A percentile compares a stretch with the other conserved stretches of the same genome.
Conservation (phyloP, 2,329 filamentous ascomycete genomes). For the Cordyceps sp. region DNA sequence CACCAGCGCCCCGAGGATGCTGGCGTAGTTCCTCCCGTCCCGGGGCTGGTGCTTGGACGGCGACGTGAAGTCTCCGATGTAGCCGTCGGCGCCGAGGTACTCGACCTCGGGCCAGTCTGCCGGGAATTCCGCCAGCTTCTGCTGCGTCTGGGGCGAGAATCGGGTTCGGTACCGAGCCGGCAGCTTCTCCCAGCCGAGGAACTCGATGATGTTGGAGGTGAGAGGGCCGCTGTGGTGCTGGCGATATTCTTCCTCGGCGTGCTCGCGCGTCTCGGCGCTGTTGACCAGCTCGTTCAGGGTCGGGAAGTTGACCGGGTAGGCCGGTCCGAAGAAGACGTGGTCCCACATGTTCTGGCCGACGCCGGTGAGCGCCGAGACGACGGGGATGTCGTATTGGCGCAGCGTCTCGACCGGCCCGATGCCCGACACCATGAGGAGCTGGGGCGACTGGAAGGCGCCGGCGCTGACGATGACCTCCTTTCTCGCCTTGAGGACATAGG, state of each 20-base stretch:
- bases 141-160: background rate
- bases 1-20: slow-evolving; percentile 11
- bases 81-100: background rate
- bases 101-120: background rate
- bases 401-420: slow-evolving; percentile 27
- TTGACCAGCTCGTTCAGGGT: background rate
- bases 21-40: slow-evolving; percentile 2
- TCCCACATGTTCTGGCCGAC: slow-evolving; percentile 44
- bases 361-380: slow-evolving; percentile 30
- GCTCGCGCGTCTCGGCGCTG: background rate
- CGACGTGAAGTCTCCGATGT: background rate
- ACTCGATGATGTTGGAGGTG: background rate
- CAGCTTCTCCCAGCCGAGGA: slow-evolving; percentile 1
- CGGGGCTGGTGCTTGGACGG: background rate
- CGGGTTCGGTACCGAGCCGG: background rate
- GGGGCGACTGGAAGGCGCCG: slow-evolving; percentile 32
- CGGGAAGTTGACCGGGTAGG: background rate
- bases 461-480: slow-evolving; percentile 31
- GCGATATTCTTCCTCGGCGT: background rate
- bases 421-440: slow-evolving; percentile 33
- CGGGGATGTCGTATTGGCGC: slow-evolving; percentile 22
- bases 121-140: background rate
- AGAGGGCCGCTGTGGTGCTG: background rate
- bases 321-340: slow-evolving; percentile 11
- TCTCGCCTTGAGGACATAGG: background rate